Conservation (phyloP, 1,139 yeast species). For the Candida glucosophila region DNA sequence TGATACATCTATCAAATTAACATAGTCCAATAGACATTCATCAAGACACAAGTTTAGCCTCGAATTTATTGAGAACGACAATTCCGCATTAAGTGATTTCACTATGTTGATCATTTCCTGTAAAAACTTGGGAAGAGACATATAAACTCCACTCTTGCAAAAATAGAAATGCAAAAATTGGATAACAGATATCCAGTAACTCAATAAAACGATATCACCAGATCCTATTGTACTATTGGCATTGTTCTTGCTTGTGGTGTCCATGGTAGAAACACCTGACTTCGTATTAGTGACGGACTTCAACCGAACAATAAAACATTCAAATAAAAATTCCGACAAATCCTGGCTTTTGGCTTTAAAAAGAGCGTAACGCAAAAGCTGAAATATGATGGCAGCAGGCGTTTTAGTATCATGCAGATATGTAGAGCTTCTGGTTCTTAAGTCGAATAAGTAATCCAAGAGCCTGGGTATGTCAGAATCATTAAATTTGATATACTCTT, state of each 20-base stretch:
- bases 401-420: constrained; percentile 49
- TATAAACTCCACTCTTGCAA: constrained; percentile 46
- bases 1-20: constrained; percentile 57
- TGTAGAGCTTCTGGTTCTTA: constrained; percentile 20
- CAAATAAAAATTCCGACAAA: constrained; percentile 49
- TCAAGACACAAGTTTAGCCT: constrained; percentile 50
- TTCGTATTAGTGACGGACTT: constrained; percentile 51
- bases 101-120: constrained; percentile 52
- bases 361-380: constrained; percentile 57
- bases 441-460: constrained; percentile 44
- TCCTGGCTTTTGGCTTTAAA: constrained; percentile 43
- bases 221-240: constrained; percentile 22
- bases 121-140: constrained; percentile 44
- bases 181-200: constrained; percentile 66
- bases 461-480: constrained; percentile 60
- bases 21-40: constrained; percentile 54
- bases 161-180: constrained; percentile 63
- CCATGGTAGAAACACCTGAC: constrained; percentile 49
- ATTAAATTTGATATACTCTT: constrained; percentile 48
- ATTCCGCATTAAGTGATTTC: constrained; percentile 54
- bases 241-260: constrained; percentile 23
- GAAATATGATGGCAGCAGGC: constrained; percentile 64
- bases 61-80: constrained; percentile 57
- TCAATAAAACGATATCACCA: constrained; percentile 60
- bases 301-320: constrained; percentile 53